Evolutionary conservation across 306 rosid genomes (phyloP).

Genomic region (Delonix regia): DNA sequence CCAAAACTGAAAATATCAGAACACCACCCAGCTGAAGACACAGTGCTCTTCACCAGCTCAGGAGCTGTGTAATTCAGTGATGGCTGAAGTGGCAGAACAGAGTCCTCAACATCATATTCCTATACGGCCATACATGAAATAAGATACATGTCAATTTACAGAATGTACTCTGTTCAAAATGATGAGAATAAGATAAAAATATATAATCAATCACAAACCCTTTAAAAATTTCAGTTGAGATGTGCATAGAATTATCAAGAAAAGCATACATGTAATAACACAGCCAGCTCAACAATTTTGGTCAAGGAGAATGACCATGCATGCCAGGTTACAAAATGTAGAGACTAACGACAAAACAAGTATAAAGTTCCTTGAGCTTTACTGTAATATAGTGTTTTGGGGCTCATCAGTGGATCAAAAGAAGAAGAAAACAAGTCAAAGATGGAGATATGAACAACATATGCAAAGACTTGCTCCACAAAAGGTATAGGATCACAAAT

Average conservation of each 20-base stretch:
- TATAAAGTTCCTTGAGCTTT: slow-evolving; percentile 4
- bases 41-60: slow-evolving; percentile 76
- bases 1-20: slow-evolving; percentile 98
- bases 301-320: slow-evolving; percentile 5
- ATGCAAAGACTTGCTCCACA: slow-evolving; percentile 12
- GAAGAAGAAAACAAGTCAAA: background rate
- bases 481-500: background rate
- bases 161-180: slow-evolving; percentile 7
- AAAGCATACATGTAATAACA: background rate
- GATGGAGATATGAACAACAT: slow-evolving; percentile 18
- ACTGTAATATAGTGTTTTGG: background rate
- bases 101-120: slow-evolving; percentile 99
- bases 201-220: background rate
- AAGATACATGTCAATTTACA: slow-evolving; percentile 17
- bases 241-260: slow-evolving; percentile 17
- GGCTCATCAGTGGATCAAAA: slow-evolving; percentile 21
- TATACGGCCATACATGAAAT: slow-evolving; percentile 44
- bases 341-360: slow-evolving; percentile 1
- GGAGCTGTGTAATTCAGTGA: slow-evolving; percentile 94
- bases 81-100: slow-evolving; percentile 89
- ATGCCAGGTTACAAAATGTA: slow-evolving; percentile 7
- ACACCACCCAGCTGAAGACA: slow-evolving; percentile 58
- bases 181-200: slow-evolving; percentile 11
- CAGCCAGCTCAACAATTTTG: slow-evolving; percentile 14
- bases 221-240: background rate